Evolutionary conservation across 768 basidiomycete species (phyloP).

Genomic region (Mycena indigotica): DNA sequence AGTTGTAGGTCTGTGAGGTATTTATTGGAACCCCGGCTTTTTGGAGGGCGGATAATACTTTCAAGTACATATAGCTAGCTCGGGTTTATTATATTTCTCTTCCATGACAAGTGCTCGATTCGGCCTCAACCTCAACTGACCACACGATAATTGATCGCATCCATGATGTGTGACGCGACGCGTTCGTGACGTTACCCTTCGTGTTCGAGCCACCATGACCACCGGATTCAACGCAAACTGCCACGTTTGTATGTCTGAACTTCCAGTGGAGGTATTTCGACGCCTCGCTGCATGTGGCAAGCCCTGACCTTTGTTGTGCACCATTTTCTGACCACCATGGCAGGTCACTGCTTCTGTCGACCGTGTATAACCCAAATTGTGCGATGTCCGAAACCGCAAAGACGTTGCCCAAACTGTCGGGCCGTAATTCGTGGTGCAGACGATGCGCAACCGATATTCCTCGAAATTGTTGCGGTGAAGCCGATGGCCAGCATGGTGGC

Average conservation of each 20-base stretch:
- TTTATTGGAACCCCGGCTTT: constrained; percentile 30
- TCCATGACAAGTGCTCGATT: too few species aligned
- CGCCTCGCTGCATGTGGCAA: constrained; percentile 8
- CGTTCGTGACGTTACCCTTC: too few species aligned
- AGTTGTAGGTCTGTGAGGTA: constrained; percentile 15
- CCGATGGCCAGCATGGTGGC: constrained; percentile 28
- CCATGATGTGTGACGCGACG: too few species aligned
- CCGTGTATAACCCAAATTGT: constrained; percentile 33
- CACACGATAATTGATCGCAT: too few species aligned
- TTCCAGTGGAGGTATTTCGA: constrained; percentile 8
- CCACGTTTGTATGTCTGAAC: constrained; percentile 11
- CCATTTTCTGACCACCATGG: not conserved
- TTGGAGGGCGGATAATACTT: too few species aligned
- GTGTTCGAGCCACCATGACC: not conserved
- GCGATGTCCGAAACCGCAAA: constrained; percentile 13
- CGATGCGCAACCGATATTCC: constrained; percentile 29
- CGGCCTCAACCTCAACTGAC: too few species aligned
- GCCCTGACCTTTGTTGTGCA: not conserved
- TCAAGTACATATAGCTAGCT: too few species aligned
- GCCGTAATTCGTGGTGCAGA: constrained; percentile 5
- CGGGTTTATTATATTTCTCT: too few species aligned
- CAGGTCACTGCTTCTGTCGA: constrained; percentile 45
- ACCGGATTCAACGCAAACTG: constrained; percentile 9
- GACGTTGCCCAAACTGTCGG: constrained; percentile 26
- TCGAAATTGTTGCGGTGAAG: constrained; percentile 31